Evolutionary conservation across 495 filamentous ascomycete species (phyloP), one percentile per base, ranked within the genome.

Genomic region (Hypoxylon fuscum): DNA sequence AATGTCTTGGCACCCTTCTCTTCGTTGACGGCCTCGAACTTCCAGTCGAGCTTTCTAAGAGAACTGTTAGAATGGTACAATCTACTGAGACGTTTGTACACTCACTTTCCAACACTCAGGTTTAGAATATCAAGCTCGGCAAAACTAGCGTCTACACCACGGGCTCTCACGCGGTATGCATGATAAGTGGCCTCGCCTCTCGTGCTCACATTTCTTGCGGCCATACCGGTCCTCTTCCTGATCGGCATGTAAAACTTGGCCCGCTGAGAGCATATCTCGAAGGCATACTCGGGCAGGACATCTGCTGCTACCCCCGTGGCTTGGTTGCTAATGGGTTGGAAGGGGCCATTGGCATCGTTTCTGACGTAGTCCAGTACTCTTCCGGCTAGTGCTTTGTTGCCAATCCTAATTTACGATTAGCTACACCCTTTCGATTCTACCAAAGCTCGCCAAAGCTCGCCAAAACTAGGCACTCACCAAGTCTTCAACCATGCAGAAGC

Each of bases 101-200:
- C 72, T 67, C 69, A 79, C 77, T 69, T 76, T 49, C 78, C 78
- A 12, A 77, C 66, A 38, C 78, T 75, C 21, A 76, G 52, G 31
- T 53, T 75, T 9, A 68, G 46, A 34, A 77, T 47, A 12, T 77
- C 68, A 2, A 79, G 56, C 7, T 55, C 61, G 29, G 71, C 61
- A 11, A 68, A 62, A 43, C 57, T 66, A 18, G 17, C 31, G 5
- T 55, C 51, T 20, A 40, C 10, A 20, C 14, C n/a, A 23, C 32
- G 42, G 8, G 56, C 46, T 34, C 31, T 56, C 12, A 61, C 23
- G 11, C 34, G 45, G 17, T 46, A 60, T 11, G 50, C 18, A 6
- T 50, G 44, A 32, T 22, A 61, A n/a, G 5, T 9, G 5, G 14
- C 11, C 1, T 11, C n/a, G 8, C 40, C 32, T 27, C 62, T 56